phyloP scores from a whole-genome alignment of 2,329 filamentous ascomycete genomes.

The Phaeophleospora eucalypticola region DNA sequence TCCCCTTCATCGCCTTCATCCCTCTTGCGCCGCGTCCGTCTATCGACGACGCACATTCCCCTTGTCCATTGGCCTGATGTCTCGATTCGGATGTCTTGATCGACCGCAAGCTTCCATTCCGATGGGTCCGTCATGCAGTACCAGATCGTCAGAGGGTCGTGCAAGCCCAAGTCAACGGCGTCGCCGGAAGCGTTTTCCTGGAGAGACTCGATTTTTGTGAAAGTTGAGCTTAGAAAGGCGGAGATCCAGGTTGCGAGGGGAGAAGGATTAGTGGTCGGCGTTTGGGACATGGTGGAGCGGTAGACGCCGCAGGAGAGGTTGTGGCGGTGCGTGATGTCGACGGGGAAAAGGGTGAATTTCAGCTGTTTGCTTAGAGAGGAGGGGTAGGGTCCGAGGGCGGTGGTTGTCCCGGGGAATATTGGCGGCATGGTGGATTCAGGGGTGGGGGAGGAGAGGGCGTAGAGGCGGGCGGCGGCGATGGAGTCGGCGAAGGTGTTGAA shows the following conservation, averaged over 20 bases:
- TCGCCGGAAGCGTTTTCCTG: conserved; percentile 34
- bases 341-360: conserved; percentile 46
- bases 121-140: conserved; percentile 29
- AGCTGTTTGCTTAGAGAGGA: conserved; percentile 38
- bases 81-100: conserved; percentile 83
- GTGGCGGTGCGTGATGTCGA: conserved; percentile 47
- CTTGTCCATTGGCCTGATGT: conserved; percentile 90
- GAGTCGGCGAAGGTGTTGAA: conserved; percentile 92
- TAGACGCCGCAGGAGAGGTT: conserved; percentile 39
- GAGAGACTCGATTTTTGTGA: conserved; percentile 42
- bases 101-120: conserved; percentile 36
- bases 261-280: conserved; percentile 30
- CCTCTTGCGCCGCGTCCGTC: conserved; percentile 56
- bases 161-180: conserved; percentile 40
- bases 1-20: conserved; percentile 47
- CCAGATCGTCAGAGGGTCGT: conserved; percentile 43
- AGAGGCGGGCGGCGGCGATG: conserved; percentile 46
- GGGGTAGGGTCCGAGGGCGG: conserved; percentile 38
- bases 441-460: conserved; percentile 48
- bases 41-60: conserved; percentile 80
- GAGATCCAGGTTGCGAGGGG: conserved; percentile 45
- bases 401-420: conserved; percentile 35
- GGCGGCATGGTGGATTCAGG: conserved; percentile 80
- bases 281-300: conserved; percentile 27
- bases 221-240: conserved; percentile 45